A percentile compares a stretch with the other conserved stretches of the same genome.
Evolutionary conservation across 495 filamentous ascomycete genomes (phyloP).

Genomic region (Trichoderma virens): DNA sequence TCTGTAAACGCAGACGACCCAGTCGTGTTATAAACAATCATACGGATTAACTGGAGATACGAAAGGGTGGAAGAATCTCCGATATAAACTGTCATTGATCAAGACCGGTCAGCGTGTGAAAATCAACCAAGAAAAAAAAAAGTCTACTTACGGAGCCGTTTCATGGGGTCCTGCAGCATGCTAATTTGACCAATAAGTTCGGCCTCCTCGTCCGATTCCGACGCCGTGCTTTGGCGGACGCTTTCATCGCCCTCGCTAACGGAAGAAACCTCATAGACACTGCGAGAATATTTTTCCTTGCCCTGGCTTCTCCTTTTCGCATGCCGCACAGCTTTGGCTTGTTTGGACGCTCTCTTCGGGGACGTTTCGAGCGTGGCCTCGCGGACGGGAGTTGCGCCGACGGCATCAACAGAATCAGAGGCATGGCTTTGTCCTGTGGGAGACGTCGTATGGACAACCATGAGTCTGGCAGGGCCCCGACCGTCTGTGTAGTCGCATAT

Average conservation of each 20-base stretch:
- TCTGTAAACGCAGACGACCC: slow-evolving; percentile 60
- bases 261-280: slow-evolving; percentile 4
- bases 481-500: slow-evolving; percentile 38
- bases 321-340: neutral
- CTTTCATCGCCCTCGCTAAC: slow-evolving; percentile 40
- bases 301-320: neutral
- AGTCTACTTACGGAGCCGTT: slow-evolving; percentile 43
- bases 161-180: slow-evolving; percentile 53
- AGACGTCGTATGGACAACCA: neutral
- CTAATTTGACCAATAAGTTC: slow-evolving; percentile 47
- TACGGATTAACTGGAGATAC: slow-evolving; percentile 62
- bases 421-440: neutral
- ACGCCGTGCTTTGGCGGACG: slow-evolving; percentile 41
- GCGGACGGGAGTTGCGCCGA: neutral
- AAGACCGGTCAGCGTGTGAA: neutral
- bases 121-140: neutral
- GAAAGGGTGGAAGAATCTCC: slow-evolving; percentile 67
- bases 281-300: neutral
- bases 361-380: neutral
- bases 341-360: neutral
- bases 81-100: slow-evolving; percentile 46
- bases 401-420: neutral
- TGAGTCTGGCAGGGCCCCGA: neutral
- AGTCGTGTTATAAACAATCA: slow-evolving; percentile 60
- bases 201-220: slow-evolving; percentile 49